Conservation (phyloP, 78 protist genomes). For the Acrasis kona region DNA sequence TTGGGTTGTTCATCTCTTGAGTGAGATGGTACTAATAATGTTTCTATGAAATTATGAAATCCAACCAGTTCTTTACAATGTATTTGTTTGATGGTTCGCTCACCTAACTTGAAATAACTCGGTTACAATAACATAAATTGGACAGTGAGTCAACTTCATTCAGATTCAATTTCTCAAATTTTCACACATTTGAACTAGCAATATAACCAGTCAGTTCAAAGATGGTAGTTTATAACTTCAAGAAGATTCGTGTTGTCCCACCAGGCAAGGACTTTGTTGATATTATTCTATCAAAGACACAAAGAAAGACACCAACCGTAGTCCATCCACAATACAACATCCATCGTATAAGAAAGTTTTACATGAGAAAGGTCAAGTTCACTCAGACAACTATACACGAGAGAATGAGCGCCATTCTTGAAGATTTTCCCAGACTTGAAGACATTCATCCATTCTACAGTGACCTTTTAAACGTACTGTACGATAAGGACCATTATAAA, state of each 20-base stretch:
- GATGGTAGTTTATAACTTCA: slow-evolving; percentile 82
- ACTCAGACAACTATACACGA: slow-evolving; percentile 84
- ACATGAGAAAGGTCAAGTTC: slow-evolving; percentile 94
- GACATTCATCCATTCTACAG: slow-evolving; percentile 99
- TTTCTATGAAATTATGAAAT: no score
- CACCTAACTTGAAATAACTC: no score
- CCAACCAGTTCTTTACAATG: no score
- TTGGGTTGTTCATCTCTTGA: no score
- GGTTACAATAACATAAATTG: no score
- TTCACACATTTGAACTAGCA: no score
- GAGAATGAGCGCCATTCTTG: slow-evolving; percentile 73
- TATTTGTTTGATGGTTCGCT: no score
- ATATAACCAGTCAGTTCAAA: no score
- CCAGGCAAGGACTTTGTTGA: slow-evolving; percentile 91
- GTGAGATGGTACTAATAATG: no score
- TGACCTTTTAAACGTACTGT: slow-evolving; percentile 95
- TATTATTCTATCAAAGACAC: slow-evolving; percentile 88
- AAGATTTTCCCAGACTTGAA: slow-evolving; percentile 95
- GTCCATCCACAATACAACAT: slow-evolving; percentile 84
- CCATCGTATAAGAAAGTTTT: slow-evolving; percentile 86
- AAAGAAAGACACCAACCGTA: slow-evolving; percentile 98
- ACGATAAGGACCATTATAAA: slow-evolving; percentile 98
- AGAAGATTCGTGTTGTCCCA: slow-evolving; percentile 88
- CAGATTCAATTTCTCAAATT: no score
- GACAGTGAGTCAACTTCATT: no score